Conservation (phyloP, 1,284 basidiomycete species). For the Bondarzewia mesenterica region DNA sequence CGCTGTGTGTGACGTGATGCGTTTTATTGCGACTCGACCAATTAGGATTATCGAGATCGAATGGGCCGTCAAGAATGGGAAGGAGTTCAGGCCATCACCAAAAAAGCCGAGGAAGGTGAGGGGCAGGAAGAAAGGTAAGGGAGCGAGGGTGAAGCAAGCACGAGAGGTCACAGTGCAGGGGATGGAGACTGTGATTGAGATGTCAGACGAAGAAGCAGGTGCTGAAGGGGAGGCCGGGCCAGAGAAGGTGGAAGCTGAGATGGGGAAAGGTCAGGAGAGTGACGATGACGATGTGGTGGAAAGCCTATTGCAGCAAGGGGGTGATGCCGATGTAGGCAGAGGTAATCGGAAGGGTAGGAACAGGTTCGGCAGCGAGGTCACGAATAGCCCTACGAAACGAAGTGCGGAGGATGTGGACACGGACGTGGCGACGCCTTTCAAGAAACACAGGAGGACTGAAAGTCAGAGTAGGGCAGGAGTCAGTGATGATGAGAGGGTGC, state of each 20-base stretch:
- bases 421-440: constrained; percentile 8
- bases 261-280: constrained; percentile 7
- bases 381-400: constrained; percentile 26
- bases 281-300: constrained; percentile 13
- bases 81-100: constrained; percentile 55
- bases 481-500: constrained; percentile 11
- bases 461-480: not conserved
- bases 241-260: constrained; percentile 7
- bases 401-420: constrained; percentile 14
- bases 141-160: not conserved
- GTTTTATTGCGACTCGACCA: not conserved
- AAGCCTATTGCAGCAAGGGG: constrained; percentile 12
- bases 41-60: constrained; percentile 68
- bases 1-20: not conserved
- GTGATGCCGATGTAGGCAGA: constrained; percentile 3
- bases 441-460: constrained; percentile 4
- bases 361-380: constrained; percentile 18
- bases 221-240: not conserved
- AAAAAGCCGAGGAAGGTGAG: constrained; percentile 35
- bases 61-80: constrained; percentile 56
- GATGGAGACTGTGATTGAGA: not conserved
- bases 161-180: not conserved
- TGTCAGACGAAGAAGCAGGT: constrained; percentile 4
- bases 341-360: constrained; percentile 6
- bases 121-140: constrained; percentile 22